A percentile compares a stretch with the other conserved stretches of the same genome.
phyloP scores from a whole-genome alignment of 225 moss, liverwort and hornwort species.

The Anthoceros angustus region DNA sequence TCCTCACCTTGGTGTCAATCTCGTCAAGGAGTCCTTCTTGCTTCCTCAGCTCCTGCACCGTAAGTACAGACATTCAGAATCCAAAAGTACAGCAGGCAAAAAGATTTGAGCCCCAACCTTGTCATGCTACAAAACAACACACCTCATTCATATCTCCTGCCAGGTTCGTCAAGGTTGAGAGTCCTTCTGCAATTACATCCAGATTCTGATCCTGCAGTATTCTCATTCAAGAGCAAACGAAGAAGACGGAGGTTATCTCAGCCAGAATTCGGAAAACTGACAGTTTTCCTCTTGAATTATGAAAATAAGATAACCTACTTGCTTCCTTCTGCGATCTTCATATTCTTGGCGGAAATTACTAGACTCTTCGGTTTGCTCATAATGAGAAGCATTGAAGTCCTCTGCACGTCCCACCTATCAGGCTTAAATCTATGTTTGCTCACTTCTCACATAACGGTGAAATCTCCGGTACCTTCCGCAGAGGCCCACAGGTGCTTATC shows the following conservation, averaged over 20 bases:
- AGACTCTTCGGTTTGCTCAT: conserved; percentile 40
- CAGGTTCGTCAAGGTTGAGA: conserved; percentile 52
- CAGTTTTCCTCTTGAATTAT: too few species aligned
- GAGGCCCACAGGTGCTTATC: too few species aligned
- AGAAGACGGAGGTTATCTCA: not conserved
- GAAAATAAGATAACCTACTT: conserved; percentile 17
- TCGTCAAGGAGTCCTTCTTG: conserved; percentile 57
- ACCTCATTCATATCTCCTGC: conserved; percentile 70
- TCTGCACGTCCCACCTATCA: not conserved
- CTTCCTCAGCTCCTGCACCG: conserved; percentile 50
- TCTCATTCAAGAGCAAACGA: not conserved
- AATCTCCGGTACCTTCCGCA: too few species aligned
- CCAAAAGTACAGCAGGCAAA: too few species aligned
- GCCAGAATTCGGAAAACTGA: not conserved
- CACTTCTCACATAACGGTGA: too few species aligned
- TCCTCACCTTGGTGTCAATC: conserved; percentile 50
- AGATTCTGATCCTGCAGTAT: conserved; percentile 37
- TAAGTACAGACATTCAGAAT: not conserved
- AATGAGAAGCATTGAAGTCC: conserved; percentile 16
- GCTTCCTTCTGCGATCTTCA: conserved; percentile 39
- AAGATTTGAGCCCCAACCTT: not conserved
- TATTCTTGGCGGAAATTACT: conserved; percentile 43
- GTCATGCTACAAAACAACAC: not conserved
- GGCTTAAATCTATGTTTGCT: too few species aligned
- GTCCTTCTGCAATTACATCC: conserved; percentile 55